Evolutionary conservation across 306 rosid species (phyloP).

Genomic region (Alnus rubra): DNA sequence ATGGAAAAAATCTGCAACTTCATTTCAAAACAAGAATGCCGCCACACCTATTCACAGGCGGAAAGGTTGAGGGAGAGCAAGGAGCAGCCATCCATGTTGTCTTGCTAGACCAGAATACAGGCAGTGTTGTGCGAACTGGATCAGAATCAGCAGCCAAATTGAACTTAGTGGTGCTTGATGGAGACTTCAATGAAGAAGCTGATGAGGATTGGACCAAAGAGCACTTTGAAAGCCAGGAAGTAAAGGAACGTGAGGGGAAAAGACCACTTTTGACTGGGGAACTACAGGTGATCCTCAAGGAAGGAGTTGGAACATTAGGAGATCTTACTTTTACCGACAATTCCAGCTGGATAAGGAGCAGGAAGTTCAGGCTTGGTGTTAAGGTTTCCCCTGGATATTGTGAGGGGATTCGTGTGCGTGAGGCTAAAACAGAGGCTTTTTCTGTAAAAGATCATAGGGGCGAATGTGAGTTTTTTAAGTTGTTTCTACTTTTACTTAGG

Average conservation of each 20-base stretch:
- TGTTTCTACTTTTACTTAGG: neutral
- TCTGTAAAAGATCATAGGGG: conserved; percentile 92
- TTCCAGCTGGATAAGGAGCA: conserved; percentile 91
- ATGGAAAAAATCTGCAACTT: conserved; percentile 57
- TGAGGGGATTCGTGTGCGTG: conserved; percentile 63
- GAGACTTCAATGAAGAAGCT: conserved; percentile 69
- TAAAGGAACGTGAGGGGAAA: conserved; percentile 87
- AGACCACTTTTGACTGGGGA: conserved; percentile 85
- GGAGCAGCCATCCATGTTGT: conserved; percentile 68
- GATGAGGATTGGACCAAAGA: conserved; percentile 63
- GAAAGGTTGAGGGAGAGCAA: conserved; percentile 87
- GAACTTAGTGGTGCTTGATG: conserved; percentile 79
- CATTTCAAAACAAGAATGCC: conserved; percentile 86
- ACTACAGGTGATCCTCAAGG: conserved; percentile 66
- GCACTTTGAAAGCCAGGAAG: conserved; percentile 65
- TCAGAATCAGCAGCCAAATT: conserved; percentile 65
- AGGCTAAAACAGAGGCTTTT: conserved; percentile 85
- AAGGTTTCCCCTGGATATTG: conserved; percentile 63
- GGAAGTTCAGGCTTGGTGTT: conserved; percentile 83
- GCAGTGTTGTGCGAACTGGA: conserved; percentile 59
- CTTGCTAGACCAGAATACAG: conserved; percentile 55
- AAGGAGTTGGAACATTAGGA: conserved; percentile 78
- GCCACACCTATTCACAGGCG: conserved; percentile 82
- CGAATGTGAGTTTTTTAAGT: conserved; percentile 65
- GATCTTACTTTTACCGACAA: conserved; percentile 87